Evolutionary conservation across 2,329 filamentous ascomycete genomes (phyloP).

Genomic region (Claviceps paspali): DNA sequence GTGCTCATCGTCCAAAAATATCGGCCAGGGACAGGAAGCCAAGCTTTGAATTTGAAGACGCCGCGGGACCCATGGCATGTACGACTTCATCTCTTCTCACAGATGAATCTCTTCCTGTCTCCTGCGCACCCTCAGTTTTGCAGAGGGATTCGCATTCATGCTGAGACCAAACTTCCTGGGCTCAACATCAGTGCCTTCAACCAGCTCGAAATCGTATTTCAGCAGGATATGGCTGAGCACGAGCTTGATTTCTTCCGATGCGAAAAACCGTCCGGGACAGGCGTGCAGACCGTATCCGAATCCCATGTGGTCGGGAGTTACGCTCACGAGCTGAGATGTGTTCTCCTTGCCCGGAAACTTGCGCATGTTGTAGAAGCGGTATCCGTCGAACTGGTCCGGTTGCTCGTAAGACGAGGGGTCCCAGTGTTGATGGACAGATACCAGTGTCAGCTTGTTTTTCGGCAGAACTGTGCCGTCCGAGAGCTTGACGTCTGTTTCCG

Average conservation of each 20-base stretch:
- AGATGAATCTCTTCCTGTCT: not conserved
- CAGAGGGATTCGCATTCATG: not conserved
- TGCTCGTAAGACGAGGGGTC: not conserved
- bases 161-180: not conserved
- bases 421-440: not conserved
- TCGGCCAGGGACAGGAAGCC: no score
- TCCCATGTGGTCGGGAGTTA: conserved; percentile 12
- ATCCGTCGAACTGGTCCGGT: conserved; percentile 8
- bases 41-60: no score
- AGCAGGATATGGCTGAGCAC: not conserved
- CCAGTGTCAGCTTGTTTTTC: not conserved
- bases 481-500: conserved; percentile 4
- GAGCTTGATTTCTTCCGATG: conserved; percentile 19
- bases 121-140: not conserved
- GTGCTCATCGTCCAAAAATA: no score
- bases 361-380: conserved; percentile 10
- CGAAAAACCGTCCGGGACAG: conserved; percentile 24
- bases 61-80: no score
- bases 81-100: no score
- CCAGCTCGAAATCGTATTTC: not conserved
- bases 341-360: not conserved
- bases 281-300: conserved; percentile 24
- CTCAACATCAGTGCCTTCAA: not conserved
- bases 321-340: conserved; percentile 16
- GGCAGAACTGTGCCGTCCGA: conserved; percentile 6